Evolutionary conservation across 352 stramenopile genomes (phyloP).

Genomic region (Globisporangium recalcitrans): DNA sequence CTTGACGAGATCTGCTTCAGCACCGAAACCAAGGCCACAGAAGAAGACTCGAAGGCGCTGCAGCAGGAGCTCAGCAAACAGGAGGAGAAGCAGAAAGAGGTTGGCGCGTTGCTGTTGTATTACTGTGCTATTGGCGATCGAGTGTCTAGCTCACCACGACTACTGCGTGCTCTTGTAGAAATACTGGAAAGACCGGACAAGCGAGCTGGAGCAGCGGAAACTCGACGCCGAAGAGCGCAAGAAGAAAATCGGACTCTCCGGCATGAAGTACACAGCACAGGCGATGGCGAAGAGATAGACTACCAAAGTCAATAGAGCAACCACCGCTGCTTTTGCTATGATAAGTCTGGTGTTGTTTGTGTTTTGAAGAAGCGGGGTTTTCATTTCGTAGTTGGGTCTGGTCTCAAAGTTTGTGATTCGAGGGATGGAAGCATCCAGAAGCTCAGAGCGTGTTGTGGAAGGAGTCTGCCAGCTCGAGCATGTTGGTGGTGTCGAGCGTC

Average conservation of each 20-base stretch:
- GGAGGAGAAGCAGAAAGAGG: constrained; percentile 58
- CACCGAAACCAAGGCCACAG: constrained; percentile 5
- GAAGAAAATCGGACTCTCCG: constrained; percentile 58
- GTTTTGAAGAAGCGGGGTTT: neutral
- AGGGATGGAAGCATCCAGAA: neutral
- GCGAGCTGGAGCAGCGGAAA: constrained; percentile 52
- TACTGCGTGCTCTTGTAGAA: constrained; percentile 20
- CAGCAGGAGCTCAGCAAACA: constrained; percentile 52
- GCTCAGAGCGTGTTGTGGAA: constrained; percentile 68
- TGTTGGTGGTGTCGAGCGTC: constrained; percentile 64
- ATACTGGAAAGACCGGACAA: constrained; percentile 70
- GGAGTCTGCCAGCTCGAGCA: constrained; percentile 68
- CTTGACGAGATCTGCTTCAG: constrained; percentile 54
- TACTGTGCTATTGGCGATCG: neutral
- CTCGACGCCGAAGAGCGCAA: constrained; percentile 69
- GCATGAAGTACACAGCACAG: constrained; percentile 70
- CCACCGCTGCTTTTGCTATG: neutral
- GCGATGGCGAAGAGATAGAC: constrained; percentile 33
- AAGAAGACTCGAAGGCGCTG: constrained; percentile 33
- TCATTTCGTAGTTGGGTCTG: neutral
- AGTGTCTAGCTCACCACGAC: neutral
- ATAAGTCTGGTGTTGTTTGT: neutral
- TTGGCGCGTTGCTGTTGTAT: neutral
- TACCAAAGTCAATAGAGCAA: neutral
- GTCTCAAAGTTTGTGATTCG: too few relatives aligned